phyloP scores from a whole-genome alignment of 1,284 basidiomycete species.

The Ganoderma sinense region DNA sequence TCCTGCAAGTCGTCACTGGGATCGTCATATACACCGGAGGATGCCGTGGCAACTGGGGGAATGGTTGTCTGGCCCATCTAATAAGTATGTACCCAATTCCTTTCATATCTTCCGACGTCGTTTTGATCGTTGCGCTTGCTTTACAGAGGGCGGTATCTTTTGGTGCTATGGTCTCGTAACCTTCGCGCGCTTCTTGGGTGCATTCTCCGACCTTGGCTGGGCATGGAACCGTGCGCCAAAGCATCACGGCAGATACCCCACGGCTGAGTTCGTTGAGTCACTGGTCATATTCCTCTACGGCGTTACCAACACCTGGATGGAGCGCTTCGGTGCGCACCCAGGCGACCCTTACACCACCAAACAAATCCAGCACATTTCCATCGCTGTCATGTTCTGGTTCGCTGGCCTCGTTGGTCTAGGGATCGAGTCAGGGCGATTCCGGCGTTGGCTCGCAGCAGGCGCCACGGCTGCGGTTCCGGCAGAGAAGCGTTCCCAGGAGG shows the following conservation, averaged over 20 bases:
- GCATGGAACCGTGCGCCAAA: constrained; percentile 87
- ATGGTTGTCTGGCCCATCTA: constrained; percentile 90
- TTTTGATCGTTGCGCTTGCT: neutral
- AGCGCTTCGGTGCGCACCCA: constrained; percentile 84
- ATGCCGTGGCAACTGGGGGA: constrained; percentile 79
- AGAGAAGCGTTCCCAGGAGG: constrained; percentile 46
- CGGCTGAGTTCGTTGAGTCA: constrained; percentile 91
- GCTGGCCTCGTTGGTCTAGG: constrained; percentile 91
- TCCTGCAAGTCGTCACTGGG: constrained; percentile 71
- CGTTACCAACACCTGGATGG: constrained; percentile 96
- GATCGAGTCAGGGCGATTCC: constrained; percentile 81
- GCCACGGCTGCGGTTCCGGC: constrained; percentile 54
- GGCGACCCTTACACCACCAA: constrained; percentile 92
- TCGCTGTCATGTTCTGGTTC: constrained; percentile 98
- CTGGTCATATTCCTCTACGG: constrained; percentile 91
- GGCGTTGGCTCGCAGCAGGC: constrained; percentile 72
- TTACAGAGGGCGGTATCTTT: constrained; percentile 85
- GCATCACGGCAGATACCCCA: constrained; percentile 50
- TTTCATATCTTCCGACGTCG: neutral
- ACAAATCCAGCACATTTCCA: constrained; percentile 94
- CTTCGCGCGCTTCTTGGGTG: constrained; percentile 92
- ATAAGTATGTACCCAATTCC: constrained; percentile 72
- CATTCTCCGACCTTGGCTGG: constrained; percentile 91
- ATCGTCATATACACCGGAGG: constrained; percentile 84
- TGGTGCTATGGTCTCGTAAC: constrained; percentile 91